phyloP scores from a whole-genome alignment of 192 early-diverging fungal species.

The Coemansia furcata region DNA sequence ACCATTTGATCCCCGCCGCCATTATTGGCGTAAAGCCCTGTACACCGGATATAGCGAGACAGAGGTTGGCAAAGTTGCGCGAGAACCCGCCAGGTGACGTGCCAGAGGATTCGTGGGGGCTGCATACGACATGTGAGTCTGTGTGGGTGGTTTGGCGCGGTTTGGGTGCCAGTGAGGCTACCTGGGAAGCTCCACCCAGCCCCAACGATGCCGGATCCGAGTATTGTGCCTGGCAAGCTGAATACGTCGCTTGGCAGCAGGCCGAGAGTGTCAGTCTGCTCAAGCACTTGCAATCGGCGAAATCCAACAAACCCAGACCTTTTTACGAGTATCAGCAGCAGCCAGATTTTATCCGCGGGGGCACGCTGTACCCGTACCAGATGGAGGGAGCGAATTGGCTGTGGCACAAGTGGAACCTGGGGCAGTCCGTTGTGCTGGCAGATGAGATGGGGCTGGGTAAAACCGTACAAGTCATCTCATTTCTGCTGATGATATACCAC shows the following conservation, averaged over 20 bases:
- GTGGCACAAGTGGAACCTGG: constrained; percentile 77
- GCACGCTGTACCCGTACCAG: constrained; percentile 87
- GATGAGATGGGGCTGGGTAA: constrained; percentile 97
- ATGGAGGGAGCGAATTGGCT: constrained; percentile 92
- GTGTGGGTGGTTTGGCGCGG: constrained; percentile 34
- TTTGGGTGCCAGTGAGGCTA: constrained; percentile 10
- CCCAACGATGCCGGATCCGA: constrained; percentile 14
- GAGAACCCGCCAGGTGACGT: neutral
- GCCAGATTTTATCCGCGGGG: constrained; percentile 74
- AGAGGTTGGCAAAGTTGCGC: constrained; percentile 5
- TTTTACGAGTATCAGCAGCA: constrained; percentile 59
- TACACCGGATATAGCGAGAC: neutral
- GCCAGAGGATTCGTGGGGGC: neutral
- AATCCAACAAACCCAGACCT: neutral
- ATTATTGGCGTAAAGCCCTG: constrained; percentile 10
- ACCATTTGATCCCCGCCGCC: neutral
- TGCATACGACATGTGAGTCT: constrained; percentile 4
- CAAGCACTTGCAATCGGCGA: neutral
- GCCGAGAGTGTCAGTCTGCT: constrained; percentile 23
- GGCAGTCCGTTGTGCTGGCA: constrained; percentile 89
- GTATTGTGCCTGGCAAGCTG: constrained; percentile 16
- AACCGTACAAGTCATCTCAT: constrained; percentile 92
- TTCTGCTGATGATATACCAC: constrained; percentile 73
- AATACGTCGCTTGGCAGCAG: constrained; percentile 13
- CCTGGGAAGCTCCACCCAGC: constrained; percentile 41